Conservation (phyloP, 2,329 filamentous ascomycete species). For the Bisporella sp. region DNA sequence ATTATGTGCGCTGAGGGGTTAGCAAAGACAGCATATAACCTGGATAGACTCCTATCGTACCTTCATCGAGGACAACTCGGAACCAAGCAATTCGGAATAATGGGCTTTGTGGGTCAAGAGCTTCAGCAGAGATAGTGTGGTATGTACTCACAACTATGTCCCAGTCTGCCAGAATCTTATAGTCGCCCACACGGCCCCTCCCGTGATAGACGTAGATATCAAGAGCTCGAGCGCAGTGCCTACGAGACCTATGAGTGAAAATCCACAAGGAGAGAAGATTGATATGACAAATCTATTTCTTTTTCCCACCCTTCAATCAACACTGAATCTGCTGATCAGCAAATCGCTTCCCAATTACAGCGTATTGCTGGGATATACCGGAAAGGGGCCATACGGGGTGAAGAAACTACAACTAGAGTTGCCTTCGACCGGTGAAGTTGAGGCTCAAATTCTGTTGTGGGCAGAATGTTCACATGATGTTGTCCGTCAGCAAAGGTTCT, state of each 20-base stretch:
- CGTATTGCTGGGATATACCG: too few relatives aligned
- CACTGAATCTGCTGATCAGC: conserved; percentile 21
- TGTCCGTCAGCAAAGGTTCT: conserved; percentile 4
- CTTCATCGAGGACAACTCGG: conserved; percentile 38
- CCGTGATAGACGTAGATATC: conserved; percentile 30
- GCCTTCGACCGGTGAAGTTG: conserved; percentile 23
- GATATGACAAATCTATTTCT: conserved; percentile 32
- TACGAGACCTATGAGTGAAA: conserved; percentile 11
- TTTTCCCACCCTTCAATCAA: conserved; percentile 34
- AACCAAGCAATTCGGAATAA: conserved; percentile 35
- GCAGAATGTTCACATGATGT: neutral
- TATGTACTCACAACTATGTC: conserved; percentile 43
- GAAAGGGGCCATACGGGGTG: conserved; percentile 25
- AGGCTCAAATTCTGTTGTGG: neutral
- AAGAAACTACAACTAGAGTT: conserved; percentile 39
- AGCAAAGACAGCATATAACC: neutral
- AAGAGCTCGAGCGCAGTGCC: conserved; percentile 27
- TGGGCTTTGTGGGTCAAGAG: conserved; percentile 13
- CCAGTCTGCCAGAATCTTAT: conserved; percentile 23
- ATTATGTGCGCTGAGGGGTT: conserved; percentile 39
- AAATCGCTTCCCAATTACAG: neutral
- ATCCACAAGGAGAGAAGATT: neutral
- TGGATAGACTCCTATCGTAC: conserved; percentile 20
- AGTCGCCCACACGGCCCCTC: conserved; percentile 18
- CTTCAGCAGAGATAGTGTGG: conserved; percentile 35